Conservation (phyloP, 768 basidiomycete genomes). For the Panellus pusillus region DNA sequence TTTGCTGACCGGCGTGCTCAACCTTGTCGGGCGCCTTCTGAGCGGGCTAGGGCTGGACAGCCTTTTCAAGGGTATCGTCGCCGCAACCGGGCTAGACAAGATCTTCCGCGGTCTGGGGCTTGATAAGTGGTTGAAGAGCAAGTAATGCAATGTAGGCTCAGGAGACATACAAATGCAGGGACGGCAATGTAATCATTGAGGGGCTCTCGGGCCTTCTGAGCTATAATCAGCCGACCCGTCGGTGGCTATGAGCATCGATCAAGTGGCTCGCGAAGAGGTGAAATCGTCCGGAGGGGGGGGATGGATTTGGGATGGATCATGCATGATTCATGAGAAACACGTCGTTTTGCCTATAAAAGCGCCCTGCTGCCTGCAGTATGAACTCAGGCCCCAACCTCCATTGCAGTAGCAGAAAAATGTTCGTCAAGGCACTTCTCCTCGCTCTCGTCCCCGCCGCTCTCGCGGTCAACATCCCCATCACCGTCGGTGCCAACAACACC, state of each 20-base stretch:
- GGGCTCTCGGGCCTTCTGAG: too few relatives aligned
- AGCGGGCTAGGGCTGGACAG: conserved; percentile 30
- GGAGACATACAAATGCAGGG: too few relatives aligned
- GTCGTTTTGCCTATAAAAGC: conserved; percentile 7
- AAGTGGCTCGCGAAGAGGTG: too few relatives aligned
- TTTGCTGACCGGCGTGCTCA: conserved; percentile 34
- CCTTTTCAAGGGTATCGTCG: neutral
- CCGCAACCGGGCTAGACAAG: neutral
- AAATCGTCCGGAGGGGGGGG: too few relatives aligned
- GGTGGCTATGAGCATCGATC: too few relatives aligned
- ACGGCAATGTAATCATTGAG: too few relatives aligned
- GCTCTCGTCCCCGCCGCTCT: conserved; percentile 17
- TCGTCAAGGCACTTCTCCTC: conserved; percentile 19
- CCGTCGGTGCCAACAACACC: conserved; percentile 15
- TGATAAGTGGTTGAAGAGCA: neutral
- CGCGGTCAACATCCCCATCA: conserved; percentile 9
- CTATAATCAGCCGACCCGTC: too few relatives aligned
- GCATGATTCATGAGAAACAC: too few relatives aligned
- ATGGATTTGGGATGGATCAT: too few relatives aligned
- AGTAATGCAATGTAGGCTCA: too few relatives aligned
- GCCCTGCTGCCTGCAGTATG: neutral
- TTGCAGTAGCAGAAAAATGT: conserved; percentile 3
- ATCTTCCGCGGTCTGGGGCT: neutral
- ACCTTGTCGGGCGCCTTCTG: conserved; percentile 34
- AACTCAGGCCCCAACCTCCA: conserved; percentile 4